phyloP scores from a whole-genome alignment of 192 early-diverging fungal genomes.

The Pilaira anomala region DNA sequence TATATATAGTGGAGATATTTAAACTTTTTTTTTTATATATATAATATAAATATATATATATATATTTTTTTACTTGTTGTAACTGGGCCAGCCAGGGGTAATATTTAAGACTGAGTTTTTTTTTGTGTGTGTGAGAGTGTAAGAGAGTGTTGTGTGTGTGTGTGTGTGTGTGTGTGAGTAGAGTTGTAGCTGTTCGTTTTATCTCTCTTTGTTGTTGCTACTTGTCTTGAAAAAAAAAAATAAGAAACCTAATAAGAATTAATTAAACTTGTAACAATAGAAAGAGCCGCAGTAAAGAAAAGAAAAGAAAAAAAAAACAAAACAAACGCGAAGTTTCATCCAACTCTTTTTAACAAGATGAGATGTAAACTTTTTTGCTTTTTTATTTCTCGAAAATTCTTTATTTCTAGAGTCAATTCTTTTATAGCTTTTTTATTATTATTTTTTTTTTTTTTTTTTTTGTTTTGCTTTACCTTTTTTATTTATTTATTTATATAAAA shows the following conservation, averaged over 20 bases:
- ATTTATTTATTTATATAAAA: not conserved
- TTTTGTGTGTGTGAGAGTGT: no score
- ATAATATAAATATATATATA: no score
- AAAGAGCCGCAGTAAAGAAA: not conserved
- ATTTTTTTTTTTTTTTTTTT: slow-evolving; percentile 8
- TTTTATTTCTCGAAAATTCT: not conserved
- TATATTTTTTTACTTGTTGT: no score
- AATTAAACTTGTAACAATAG: no score
- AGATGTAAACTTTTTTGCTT: not conserved
- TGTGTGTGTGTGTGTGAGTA: no score
- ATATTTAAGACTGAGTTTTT: not conserved
- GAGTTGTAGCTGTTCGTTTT: no score
- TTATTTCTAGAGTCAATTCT: no score
- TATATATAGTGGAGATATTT: not conserved
- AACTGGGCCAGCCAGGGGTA: slow-evolving; percentile 1
- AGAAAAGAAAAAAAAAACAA: not conserved
- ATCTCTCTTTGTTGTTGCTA: no score
- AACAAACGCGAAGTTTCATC: not conserved
- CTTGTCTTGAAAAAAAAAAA: no score
- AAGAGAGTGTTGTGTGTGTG: no score
- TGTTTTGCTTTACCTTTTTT: not conserved
- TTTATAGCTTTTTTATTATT: not conserved
- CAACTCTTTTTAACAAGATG: not conserved
- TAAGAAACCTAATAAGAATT: no score
- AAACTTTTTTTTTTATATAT: no score